Conservation (phyloP, 164 flowering plant genomes). For the Dillenia turbinata region DNA sequence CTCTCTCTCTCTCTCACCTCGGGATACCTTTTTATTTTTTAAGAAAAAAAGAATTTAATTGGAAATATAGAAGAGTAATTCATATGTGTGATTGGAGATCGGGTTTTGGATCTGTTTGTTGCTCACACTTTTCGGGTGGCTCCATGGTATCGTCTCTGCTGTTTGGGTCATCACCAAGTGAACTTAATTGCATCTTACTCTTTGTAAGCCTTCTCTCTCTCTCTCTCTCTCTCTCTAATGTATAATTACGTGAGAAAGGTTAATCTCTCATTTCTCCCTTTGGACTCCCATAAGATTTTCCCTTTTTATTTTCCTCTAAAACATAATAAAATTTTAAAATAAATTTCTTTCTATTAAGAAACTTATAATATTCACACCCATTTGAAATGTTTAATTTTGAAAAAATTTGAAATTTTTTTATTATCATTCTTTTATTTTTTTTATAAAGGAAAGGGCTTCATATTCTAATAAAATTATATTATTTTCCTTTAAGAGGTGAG, state of each 20-base stretch:
- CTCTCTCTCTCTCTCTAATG: no score
- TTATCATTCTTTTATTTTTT: no score
- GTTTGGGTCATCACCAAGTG: background rate
- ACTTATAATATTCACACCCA: no score
- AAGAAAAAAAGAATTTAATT: no score
- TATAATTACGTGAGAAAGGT: no score
- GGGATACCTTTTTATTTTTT: no score
- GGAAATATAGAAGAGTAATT: background rate
- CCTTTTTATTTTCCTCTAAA: background rate
- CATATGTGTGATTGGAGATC: slow-evolving; percentile 12
- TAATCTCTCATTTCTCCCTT: background rate
- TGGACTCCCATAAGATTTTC: background rate
- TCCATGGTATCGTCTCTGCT: slow-evolving; percentile 32
- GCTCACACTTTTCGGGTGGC: slow-evolving; percentile 23
- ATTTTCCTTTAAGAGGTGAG: slow-evolving; percentile 3
- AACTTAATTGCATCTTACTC: no score
- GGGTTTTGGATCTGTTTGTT: slow-evolving; percentile 24
- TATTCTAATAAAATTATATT: background rate
- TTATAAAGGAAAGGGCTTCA: no score
- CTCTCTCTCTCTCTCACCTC: no score
- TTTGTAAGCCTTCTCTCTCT: no score
- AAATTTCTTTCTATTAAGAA: background rate
- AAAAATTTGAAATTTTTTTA: no score
- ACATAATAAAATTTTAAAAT: background rate
- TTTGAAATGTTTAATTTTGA: background rate